Conservation (phyloP, 345 rosid genomes). For the Aethionema arabicum region DNA sequence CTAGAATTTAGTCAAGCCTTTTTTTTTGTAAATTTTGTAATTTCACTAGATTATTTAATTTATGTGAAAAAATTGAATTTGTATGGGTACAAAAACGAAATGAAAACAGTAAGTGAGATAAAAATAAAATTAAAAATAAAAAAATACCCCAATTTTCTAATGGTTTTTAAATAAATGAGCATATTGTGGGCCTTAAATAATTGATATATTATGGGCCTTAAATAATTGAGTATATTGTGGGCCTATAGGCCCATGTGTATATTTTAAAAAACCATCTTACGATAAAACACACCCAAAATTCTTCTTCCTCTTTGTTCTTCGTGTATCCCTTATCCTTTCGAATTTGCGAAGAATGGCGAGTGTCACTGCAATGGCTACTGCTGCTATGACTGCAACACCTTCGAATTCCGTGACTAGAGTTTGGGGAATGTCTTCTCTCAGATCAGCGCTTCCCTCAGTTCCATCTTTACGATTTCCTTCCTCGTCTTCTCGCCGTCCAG, state of each 20-base stretch:
- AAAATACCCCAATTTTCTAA: too few relatives aligned
- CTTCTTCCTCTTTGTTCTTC: background rate
- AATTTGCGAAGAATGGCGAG: conserved; percentile 33
- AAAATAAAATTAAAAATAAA: too few relatives aligned
- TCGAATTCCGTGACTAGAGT: conserved; percentile 31
- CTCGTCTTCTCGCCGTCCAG: conserved; percentile 29
- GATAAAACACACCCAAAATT: conserved; percentile 3
- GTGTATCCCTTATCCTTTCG: conserved; percentile 29
- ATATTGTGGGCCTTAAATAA: too few relatives aligned
- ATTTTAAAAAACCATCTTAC: background rate
- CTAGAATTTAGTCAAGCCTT: too few relatives aligned
- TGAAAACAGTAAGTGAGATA: too few relatives aligned
- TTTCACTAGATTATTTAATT: too few relatives aligned
- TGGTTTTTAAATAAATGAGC: too few relatives aligned
- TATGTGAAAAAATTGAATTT: too few relatives aligned
- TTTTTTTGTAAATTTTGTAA: too few relatives aligned
- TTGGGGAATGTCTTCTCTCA: conserved; percentile 72
- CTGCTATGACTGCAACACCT: conserved; percentile 42
- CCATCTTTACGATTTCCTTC: conserved; percentile 43
- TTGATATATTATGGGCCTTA: too few relatives aligned
- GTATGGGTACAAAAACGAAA: too few relatives aligned
- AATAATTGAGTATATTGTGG: too few relatives aligned
- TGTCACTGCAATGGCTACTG: conserved; percentile 42
- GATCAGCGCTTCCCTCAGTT: conserved; percentile 63
- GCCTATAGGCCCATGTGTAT: conserved; percentile 19